Evolutionary conservation across 805 yeast species (phyloP).

Genomic region (Lipomyces chichibuensis): DNA sequence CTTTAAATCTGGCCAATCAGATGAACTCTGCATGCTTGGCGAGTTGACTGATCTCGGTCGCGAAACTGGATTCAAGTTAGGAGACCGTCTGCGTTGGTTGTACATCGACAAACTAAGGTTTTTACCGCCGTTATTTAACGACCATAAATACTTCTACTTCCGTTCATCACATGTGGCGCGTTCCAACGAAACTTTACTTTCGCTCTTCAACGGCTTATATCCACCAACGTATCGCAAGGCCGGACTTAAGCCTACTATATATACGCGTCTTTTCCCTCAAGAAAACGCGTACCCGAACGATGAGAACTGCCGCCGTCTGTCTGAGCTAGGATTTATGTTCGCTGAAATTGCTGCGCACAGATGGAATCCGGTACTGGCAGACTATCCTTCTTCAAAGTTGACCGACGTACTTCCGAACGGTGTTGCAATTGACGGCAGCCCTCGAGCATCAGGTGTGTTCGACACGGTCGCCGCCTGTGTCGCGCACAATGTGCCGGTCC

Average conservation of each 20-base stretch:
- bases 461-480: conserved; percentile 32
- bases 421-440: conserved; percentile 35
- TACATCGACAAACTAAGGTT: conserved; percentile 32
- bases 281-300: conserved; percentile 37
- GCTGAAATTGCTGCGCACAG: conserved; percentile 33
- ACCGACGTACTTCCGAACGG: conserved; percentile 33
- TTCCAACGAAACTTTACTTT: conserved; percentile 33
- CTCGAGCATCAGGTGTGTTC: conserved; percentile 36
- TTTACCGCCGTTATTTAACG: conserved; percentile 25
- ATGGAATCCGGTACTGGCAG: conserved; percentile 34
- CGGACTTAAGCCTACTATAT: conserved; percentile 26
- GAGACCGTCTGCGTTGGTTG: conserved; percentile 29
- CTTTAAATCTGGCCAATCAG: conserved; percentile 18
- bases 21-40: conserved; percentile 32
- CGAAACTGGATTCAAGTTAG: conserved; percentile 32
- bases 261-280: conserved; percentile 33
- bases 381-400: conserved; percentile 27
- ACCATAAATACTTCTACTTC: conserved; percentile 25
- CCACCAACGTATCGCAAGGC: conserved; percentile 29
- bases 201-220: conserved; percentile 33
- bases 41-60: conserved; percentile 36
- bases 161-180: conserved; percentile 35
- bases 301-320: conserved; percentile 33
- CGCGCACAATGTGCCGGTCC: conserved; percentile 27
- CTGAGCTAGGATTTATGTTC: conserved; percentile 34